phyloP scores from a whole-genome alignment of 1,284 basidiomycete species.

The Boletus sp. region DNA sequence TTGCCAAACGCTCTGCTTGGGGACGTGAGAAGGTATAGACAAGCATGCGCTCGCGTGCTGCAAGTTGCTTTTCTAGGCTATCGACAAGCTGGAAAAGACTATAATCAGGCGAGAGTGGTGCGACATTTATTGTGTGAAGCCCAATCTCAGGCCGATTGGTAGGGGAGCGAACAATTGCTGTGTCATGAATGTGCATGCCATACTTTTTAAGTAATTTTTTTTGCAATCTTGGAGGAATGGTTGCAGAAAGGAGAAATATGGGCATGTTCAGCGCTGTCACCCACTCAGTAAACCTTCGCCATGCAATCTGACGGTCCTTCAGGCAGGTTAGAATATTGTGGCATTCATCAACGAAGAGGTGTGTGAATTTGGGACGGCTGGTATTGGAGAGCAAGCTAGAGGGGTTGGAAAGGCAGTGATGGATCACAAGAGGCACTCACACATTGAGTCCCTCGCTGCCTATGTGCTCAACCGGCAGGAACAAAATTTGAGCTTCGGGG shows the following conservation, averaged over 20 bases:
- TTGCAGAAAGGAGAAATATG: neutral
- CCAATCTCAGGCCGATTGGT: no score
- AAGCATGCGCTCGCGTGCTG: no score
- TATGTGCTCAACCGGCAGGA: constrained; percentile 1
- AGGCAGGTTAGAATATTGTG: neutral
- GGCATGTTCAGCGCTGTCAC: neutral
- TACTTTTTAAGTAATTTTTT: neutral
- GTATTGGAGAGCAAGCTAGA: neutral
- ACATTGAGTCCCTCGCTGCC: neutral
- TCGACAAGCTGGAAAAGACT: no score
- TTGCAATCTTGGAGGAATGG: neutral
- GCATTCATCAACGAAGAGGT: neutral
- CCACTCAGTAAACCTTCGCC: neutral
- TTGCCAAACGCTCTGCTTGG: no score
- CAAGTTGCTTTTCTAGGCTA: no score
- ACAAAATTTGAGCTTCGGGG: neutral
- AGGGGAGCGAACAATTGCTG: neutral
- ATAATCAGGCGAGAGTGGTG: no score
- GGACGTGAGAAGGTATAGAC: no score
- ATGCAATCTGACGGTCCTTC: neutral
- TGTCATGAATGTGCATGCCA: neutral
- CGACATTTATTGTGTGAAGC: no score
- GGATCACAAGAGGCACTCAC: neutral
- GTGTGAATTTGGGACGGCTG: neutral
- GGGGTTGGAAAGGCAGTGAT: neutral